Percentiles rank a stretch among this genome's conserved stretches.
phyloP scores from a whole-genome alignment of 1,139 yeast genomes.

The Geotrichum macrosporum region DNA sequence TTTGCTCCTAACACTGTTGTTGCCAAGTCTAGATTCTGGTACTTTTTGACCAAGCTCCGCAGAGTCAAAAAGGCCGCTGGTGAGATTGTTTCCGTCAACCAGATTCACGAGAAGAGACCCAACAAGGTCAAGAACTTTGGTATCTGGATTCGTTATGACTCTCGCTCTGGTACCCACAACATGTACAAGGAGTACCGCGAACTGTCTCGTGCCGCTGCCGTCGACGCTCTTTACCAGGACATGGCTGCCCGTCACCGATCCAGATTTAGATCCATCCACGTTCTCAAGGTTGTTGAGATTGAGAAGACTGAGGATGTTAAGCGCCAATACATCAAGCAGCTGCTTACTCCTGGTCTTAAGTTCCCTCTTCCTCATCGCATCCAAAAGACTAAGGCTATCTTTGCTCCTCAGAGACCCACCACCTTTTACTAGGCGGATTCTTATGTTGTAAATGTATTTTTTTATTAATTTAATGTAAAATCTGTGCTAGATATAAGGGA shows the following conservation, averaged over 20 bases:
- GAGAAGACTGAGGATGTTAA: slow-evolving; percentile 97
- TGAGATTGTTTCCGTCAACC: slow-evolving; percentile 93
- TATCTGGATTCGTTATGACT: slow-evolving; percentile 99
- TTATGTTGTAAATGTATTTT: slow-evolving; percentile 15
- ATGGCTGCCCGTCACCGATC: slow-evolving; percentile 99
- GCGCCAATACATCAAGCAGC: slow-evolving; percentile 99
- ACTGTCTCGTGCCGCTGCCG: slow-evolving; percentile 98
- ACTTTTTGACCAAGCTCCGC: slow-evolving; percentile 98
- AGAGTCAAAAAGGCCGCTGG: slow-evolving; percentile 99
- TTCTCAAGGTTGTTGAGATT: slow-evolving; percentile 91
- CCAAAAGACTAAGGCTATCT: slow-evolving; percentile 82
- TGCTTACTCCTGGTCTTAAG: slow-evolving; percentile 90
- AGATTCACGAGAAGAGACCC: slow-evolving; percentile 92
- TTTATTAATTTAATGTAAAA: slow-evolving; percentile 20
- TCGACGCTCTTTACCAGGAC: slow-evolving; percentile 98
- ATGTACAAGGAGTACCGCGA: slow-evolving; percentile 99
- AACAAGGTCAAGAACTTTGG: slow-evolving; percentile 99
- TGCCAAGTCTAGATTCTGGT: slow-evolving; percentile 99
- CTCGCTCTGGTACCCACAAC: slow-evolving; percentile 99
- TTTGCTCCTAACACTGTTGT: slow-evolving; percentile 98
- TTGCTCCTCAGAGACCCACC: slow-evolving; percentile 90
- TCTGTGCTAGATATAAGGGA: slow-evolving; percentile 16
- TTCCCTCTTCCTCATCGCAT: slow-evolving; percentile 99
- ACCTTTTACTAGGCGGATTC: slow-evolving; percentile 75
- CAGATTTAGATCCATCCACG: slow-evolving; percentile 99